Conservation (phyloP, 495 filamentous ascomycete genomes). For the Podospora anserina region DNA sequence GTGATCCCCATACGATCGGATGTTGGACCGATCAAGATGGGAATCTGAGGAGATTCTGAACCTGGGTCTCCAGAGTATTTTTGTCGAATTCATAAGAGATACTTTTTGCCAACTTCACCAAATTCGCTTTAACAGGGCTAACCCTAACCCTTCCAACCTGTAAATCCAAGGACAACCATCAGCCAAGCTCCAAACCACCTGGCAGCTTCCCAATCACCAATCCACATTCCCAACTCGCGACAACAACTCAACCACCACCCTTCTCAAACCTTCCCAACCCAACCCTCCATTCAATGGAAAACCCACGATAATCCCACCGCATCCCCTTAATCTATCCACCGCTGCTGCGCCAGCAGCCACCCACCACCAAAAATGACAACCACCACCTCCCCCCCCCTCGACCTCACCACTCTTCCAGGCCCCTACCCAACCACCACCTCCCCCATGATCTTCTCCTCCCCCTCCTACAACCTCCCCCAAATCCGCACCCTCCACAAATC, state of each 20-base stretch:
- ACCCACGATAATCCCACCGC: too few species aligned
- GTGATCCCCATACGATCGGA: not conserved
- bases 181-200: not conserved
- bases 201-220: not conserved
- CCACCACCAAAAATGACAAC: not conserved
- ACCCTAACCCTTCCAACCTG: not conserved
- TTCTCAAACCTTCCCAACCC: not conserved
- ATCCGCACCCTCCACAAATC: constrained; percentile 58
- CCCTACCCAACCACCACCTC: constrained; percentile 63
- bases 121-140: too few species aligned
- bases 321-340: not conserved
- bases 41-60: not conserved
- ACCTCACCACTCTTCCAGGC: constrained; percentile 51
- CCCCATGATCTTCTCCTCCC: constrained; percentile 72
- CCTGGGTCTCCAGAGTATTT: not conserved
- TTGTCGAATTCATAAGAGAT: not conserved
- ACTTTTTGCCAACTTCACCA: too few species aligned
- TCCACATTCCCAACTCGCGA: not conserved
- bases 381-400: constrained; percentile 31
- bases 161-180: too few species aligned
- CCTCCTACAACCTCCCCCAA: constrained; percentile 54
- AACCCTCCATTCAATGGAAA: not conserved
- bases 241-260: not conserved
- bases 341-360: not conserved
- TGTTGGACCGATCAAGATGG: not conserved